Percentiles rank a stretch among this genome's conserved stretches.
phyloP scores from a whole-genome alignment of 83 land plant species.

The Thuja plicata region DNA sequence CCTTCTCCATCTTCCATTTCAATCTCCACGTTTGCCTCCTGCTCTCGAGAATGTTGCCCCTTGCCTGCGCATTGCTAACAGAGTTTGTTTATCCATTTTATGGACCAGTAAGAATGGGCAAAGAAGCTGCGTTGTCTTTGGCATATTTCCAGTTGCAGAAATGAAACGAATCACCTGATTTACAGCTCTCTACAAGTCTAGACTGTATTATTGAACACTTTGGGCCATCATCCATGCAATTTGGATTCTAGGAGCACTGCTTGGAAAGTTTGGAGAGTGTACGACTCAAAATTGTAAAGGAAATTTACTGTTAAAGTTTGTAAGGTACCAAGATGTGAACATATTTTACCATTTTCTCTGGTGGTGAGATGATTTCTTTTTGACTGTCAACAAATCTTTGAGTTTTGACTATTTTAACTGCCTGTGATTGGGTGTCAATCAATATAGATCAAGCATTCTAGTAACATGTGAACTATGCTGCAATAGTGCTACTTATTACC shows the following conservation, averaged over 20 bases:
- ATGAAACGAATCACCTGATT: neutral
- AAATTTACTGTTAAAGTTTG: neutral
- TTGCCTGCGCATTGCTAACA: neutral
- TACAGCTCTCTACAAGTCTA: neutral
- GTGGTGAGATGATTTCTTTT: neutral
- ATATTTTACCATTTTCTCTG: neutral
- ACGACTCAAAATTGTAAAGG: neutral
- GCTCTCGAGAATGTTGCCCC: neutral
- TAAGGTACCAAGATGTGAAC: neutral
- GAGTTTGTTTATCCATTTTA: neutral
- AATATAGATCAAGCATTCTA: neutral
- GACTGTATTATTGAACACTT: neutral
- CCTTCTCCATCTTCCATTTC: neutral
- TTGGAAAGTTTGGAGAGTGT: neutral
- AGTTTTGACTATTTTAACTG: neutral
- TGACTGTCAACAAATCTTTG: neutral
- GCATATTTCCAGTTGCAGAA: neutral
- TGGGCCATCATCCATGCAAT: neutral
- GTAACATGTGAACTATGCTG: neutral
- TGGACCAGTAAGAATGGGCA: neutral
- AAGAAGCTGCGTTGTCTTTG: neutral
- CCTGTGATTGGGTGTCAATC: neutral
- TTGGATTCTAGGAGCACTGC: neutral
- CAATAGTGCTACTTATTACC: neutral
- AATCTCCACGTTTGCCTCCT: neutral